phyloP scores from a whole-genome alignment of 139 green algal species.

The Trebouxia sp. region DNA sequence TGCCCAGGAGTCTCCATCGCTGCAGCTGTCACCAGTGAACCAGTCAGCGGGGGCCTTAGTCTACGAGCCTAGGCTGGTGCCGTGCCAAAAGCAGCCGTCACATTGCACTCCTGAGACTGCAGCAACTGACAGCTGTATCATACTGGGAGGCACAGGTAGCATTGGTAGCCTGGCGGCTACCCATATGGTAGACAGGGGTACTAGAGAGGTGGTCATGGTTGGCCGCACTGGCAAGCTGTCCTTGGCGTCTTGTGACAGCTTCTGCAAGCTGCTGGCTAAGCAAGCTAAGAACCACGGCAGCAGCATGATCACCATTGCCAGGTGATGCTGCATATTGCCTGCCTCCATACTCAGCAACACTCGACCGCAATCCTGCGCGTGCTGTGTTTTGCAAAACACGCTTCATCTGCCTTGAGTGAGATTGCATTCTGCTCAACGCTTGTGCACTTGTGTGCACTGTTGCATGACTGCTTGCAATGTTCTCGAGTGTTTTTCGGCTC shows the following conservation, averaged over 20 bases:
- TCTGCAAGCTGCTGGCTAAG: not conserved
- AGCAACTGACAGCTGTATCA: not conserved
- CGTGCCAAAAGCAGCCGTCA: not conserved
- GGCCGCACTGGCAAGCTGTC: slow-evolving; percentile 9
- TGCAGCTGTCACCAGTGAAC: not conserved
- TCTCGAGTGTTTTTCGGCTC: too few species aligned
- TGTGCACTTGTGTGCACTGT: too few species aligned
- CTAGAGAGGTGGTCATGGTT: not conserved
- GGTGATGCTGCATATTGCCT: too few species aligned
- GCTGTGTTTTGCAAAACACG: too few species aligned
- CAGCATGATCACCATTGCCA: slow-evolving; percentile 17
- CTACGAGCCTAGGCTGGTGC: not conserved
- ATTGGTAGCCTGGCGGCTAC: slow-evolving; percentile 1
- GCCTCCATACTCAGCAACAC: too few species aligned
- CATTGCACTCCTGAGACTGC: not conserved
- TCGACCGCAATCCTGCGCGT: too few species aligned
- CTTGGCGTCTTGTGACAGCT: not conserved
- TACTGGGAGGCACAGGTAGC: not conserved
- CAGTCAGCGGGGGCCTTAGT: not conserved
- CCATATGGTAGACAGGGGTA: not conserved
- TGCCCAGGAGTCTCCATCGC: not conserved
- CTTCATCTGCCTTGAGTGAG: too few species aligned
- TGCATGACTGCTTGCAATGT: too few species aligned
- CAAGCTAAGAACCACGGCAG: not conserved
- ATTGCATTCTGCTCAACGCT: too few species aligned